These are phyloP conservation scores for Talaromyces thailandensis DNA, from an alignment of 495 filamentous ascomycete genomes.

Conservation along the genomic window DNA sequence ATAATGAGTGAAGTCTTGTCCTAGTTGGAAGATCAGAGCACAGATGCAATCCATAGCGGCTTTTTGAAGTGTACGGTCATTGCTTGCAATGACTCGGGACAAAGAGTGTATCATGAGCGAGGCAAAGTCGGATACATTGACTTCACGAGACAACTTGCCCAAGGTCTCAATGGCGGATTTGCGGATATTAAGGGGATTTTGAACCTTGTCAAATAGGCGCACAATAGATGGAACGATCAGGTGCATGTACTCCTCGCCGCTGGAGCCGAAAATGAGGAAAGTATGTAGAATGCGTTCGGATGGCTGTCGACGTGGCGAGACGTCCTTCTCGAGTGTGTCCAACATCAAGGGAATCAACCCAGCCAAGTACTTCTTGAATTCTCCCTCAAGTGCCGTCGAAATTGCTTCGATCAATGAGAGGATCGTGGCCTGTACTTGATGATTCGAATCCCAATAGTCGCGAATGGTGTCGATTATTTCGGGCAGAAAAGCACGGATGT, in stretches of 20 bases:
- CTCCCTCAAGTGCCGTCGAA: constrained; percentile 84
- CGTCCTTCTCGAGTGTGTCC: constrained; percentile 79
- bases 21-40: constrained; percentile 90
- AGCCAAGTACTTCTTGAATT: constrained; percentile 93
- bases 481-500: constrained; percentile 81
- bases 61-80: constrained; percentile 63
- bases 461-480: constrained; percentile 75
- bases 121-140: constrained; percentile 95
- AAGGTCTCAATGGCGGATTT: constrained; percentile 91
- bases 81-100: constrained; percentile 62
- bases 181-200: constrained; percentile 66
- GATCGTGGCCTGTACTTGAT: constrained; percentile 79
- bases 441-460: constrained; percentile 73
- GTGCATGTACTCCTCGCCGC: constrained; percentile 97
- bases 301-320: constrained; percentile 58
- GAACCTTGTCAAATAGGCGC: constrained; percentile 75
- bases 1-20: constrained; percentile 90
- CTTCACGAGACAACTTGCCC: constrained; percentile 87
- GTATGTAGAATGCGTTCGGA: constrained; percentile 90
- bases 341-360: constrained; percentile 86
- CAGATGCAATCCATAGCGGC: constrained; percentile 93
- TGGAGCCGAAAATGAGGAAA: constrained; percentile 92
- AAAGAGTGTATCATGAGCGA: constrained; percentile 90
- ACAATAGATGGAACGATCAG: constrained; percentile 96
- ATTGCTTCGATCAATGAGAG: constrained; percentile 86